Base-by-base conservation (phyloP, 768 basidiomycete genomes). In the Leccinum disarticulatum region DNA sequence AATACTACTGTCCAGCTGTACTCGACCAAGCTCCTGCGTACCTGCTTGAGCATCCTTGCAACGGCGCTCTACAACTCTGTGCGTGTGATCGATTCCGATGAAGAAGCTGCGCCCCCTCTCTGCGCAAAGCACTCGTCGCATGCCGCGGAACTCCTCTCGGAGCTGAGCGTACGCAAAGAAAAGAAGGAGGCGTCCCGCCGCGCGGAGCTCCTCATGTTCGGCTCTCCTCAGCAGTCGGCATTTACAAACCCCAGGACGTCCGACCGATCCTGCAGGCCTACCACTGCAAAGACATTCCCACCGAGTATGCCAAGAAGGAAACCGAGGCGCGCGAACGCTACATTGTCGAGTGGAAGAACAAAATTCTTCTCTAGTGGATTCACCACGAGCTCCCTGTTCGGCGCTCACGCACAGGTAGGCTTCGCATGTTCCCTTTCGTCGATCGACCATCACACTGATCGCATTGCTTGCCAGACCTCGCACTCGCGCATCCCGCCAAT, bases 261-360 rank as follows among this genome's bases (percentile, higher is more conserved):
- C 87, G 96, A 19, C 92, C 90, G 0, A 89, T 98, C 56, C 75
- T 99, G 31, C 76, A 89, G 65, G 87, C 87, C 2, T 99, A 96
- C 72, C 77, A 81, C 7, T 95, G 88, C 50, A 95, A 96, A 75
- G 83, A 98, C 68, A 88, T 99, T 58, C 85, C 95, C 1, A 55
- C 87, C 6, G 95, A 95, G 73, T 98, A 94, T 65, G 94, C 87
- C 38, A 89, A 90, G 77, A 84, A 87, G 62, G 96, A 99, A 74
- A 86, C 86, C 0, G 90, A 90, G 70, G 83, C 84, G 55, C 97
- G 95, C 74, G 80, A 82, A 43, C 80, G 79, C 58, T 87, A 92
- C 63, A 69, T 93, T 15, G 91, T 88, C 56, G 90, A 94, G 65
- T 97, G 93, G 94, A 83, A 88, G 73, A 63, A 68, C 57, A 76